Percentiles rank a stretch among this genome's conserved stretches.
phyloP scores from a whole-genome alignment of 306 rosid genomes.

The Vigna nakashimae region DNA sequence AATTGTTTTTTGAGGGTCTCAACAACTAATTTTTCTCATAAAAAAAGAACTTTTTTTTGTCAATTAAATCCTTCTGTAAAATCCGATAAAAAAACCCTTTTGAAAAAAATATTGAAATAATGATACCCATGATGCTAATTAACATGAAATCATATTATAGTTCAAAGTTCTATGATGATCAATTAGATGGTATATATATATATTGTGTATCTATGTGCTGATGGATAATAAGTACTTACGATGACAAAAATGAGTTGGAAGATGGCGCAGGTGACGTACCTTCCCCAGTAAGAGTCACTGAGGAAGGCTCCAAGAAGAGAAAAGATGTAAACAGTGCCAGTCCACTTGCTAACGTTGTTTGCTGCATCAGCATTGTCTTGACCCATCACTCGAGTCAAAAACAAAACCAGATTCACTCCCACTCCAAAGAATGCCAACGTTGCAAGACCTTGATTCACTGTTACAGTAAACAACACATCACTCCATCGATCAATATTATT shows the following conservation, averaged over 20 bases:
- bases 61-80: neutral
- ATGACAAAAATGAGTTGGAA: constrained; percentile 62
- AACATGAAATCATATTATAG: neutral
- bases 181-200: neutral
- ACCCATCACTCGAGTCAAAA: constrained; percentile 71
- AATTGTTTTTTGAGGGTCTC: no score
- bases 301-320: constrained; percentile 90
- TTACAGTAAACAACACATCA: neutral
- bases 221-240: constrained; percentile 47
- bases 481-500: neutral
- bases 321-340: constrained; percentile 80
- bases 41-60: no score
- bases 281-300: constrained; percentile 84
- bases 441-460: constrained; percentile 91
- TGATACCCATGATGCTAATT: neutral
- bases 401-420: constrained; percentile 77
- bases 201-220: no score
- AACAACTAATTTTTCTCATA: neutral
- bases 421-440: constrained; percentile 88
- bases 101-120: no score
- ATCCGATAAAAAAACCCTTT: neutral
- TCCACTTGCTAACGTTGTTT: constrained; percentile 83
- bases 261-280: constrained; percentile 49
- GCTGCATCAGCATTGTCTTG: constrained; percentile 87
- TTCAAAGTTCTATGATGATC: neutral